Conservation (phyloP, 2,329 filamentous ascomycete species). For the Alternaria hordeiaustralica region DNA sequence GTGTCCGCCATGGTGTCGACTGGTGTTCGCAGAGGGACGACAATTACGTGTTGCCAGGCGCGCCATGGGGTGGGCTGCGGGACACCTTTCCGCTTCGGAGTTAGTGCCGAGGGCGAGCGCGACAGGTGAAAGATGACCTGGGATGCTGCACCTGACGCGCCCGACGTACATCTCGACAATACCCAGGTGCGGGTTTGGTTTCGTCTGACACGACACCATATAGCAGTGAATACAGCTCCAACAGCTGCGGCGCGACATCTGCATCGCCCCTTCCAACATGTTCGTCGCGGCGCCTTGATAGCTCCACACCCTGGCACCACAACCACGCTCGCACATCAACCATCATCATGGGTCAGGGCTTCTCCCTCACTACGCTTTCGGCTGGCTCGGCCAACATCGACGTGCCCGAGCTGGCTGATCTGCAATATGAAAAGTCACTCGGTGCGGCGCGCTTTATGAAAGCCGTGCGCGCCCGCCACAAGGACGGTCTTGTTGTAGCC, state of each 20-base stretch:
- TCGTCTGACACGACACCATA: neutral
- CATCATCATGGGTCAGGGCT: constrained; percentile 87
- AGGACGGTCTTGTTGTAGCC: constrained; percentile 88
- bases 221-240: neutral
- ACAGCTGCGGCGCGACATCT: neutral
- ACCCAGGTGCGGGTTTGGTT: neutral
- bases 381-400: constrained; percentile 93
- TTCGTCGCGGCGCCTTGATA: constrained; percentile 30
- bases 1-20: neutral
- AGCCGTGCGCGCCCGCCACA: constrained; percentile 87
- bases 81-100: constrained; percentile 24
- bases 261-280: constrained; percentile 32
- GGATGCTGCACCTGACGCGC: constrained; percentile 19
- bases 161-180: neutral
- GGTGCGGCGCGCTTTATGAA: constrained; percentile 96
- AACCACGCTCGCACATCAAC: constrained; percentile 13
- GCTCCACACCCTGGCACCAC: constrained; percentile 26
- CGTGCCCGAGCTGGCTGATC: constrained; percentile 85
- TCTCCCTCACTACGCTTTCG: constrained; percentile 89
- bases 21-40: neutral
- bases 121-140: constrained; percentile 15
- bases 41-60: neutral
- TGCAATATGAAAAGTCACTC: constrained; percentile 90
- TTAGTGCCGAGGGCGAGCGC: constrained; percentile 19
- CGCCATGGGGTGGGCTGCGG: neutral